Conservation (phyloP, 306 rosid species). For the Hippophae gyantsensis region DNA sequence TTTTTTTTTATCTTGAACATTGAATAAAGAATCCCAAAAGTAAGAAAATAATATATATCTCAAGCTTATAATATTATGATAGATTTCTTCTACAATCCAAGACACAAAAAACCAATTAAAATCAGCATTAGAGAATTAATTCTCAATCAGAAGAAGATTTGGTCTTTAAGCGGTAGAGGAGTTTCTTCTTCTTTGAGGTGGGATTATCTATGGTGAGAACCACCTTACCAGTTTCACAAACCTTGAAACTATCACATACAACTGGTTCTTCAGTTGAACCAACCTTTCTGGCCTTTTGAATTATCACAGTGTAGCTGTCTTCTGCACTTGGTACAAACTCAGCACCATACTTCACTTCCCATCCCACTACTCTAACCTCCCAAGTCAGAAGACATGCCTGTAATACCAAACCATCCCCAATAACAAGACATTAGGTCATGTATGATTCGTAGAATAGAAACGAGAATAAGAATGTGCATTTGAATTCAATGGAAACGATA, state of each 20-base stretch:
- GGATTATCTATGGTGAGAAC: constrained; percentile 77
- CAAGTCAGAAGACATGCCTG: constrained; percentile 54
- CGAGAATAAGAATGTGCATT: no score
- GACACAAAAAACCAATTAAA: no score
- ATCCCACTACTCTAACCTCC: constrained; percentile 77
- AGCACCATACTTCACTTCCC: constrained; percentile 84
- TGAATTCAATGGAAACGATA: no score
- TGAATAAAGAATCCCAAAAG: no score
- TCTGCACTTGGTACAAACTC: constrained; percentile 71
- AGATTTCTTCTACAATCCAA: no score
- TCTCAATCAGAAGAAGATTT: constrained; percentile 39
- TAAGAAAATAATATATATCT: no score
- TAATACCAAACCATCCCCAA: constrained; percentile 5
- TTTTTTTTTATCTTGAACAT: no score
- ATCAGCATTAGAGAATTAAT: neutral
- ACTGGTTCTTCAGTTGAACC: constrained; percentile 54
- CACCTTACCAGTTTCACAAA: constrained; percentile 68
- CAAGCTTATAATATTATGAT: no score
- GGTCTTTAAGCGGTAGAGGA: constrained; percentile 84
- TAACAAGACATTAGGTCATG: no score
- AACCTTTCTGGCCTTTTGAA: constrained; percentile 69
- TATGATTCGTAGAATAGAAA: no score
- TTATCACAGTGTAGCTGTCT: constrained; percentile 70
- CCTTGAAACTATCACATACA: constrained; percentile 49
- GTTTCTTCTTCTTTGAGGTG: constrained; percentile 89